phyloP scores from a whole-genome alignment of 108 stramenopile species.

The Discostella stelligeroides region DNA sequence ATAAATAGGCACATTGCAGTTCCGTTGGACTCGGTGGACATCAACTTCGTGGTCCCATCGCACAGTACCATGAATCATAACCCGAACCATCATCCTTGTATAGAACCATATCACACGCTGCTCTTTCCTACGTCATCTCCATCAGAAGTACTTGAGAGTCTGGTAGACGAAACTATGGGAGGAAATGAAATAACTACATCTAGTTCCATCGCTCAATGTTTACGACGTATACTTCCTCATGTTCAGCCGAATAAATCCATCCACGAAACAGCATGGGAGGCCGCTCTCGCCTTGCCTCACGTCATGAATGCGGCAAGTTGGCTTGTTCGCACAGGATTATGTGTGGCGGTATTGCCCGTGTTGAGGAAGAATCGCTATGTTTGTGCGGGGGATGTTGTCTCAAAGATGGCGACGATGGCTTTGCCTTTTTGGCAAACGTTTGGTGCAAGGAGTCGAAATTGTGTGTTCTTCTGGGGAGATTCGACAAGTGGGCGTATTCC shows the following conservation, averaged over 20 bases:
- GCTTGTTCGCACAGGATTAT: constrained; percentile 57
- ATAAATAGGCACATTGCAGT: constrained; percentile 84
- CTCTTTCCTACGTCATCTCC: constrained; percentile 81
- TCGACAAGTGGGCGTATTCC: constrained; percentile 16
- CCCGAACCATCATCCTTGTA: neutral
- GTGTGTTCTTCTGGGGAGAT: constrained; percentile 48
- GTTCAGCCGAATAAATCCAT: constrained; percentile 69
- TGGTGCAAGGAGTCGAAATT: constrained; percentile 29
- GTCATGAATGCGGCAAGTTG: constrained; percentile 68
- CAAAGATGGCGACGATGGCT: constrained; percentile 50
- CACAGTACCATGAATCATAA: neutral
- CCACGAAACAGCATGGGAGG: constrained; percentile 69
- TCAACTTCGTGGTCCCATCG: neutral
- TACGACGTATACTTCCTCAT: constrained; percentile 61
- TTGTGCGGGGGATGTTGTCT: constrained; percentile 48
- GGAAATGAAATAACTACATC: constrained; percentile 27
- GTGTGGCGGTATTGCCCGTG: constrained; percentile 64
- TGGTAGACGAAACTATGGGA: constrained; percentile 27
- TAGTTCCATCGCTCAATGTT: constrained; percentile 19
- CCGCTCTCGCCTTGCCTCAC: constrained; percentile 61
- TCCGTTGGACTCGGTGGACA: constrained; percentile 62
- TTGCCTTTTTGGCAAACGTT: constrained; percentile 77
- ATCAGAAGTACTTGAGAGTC: constrained; percentile 56
- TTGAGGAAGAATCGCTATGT: constrained; percentile 49
- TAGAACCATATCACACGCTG: constrained; percentile 77